phyloP scores from a whole-genome alignment of 192 early-diverging fungal species.

The Phlyctochytrium planicorne region DNA sequence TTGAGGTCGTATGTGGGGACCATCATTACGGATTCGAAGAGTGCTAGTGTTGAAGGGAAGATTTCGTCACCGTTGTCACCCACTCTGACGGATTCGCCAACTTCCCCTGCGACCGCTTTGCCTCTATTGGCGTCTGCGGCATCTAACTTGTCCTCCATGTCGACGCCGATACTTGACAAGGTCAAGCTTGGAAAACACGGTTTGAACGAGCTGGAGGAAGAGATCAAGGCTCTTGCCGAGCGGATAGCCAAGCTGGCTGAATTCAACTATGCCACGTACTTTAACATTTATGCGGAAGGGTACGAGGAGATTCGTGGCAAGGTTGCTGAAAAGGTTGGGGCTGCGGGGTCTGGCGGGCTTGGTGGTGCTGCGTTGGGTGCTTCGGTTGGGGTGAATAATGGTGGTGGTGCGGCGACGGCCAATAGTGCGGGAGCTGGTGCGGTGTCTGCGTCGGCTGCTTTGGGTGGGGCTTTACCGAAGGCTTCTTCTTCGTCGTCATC shows the following conservation, averaged over 20 bases:
- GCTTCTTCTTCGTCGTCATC: too few species aligned
- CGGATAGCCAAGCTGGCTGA: conserved; percentile 30
- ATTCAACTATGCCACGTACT: conserved; percentile 35
- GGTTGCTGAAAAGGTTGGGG: too few species aligned
- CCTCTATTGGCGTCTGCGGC: neutral
- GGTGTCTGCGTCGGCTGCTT: too few species aligned
- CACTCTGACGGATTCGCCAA: too few species aligned
- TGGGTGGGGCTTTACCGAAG: too few species aligned
- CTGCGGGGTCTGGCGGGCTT: too few species aligned
- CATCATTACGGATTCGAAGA: neutral
- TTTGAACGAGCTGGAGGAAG: conserved; percentile 35
- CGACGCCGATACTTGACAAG: conserved; percentile 9
- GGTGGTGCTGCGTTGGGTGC: too few species aligned
- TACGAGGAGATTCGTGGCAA: conserved; percentile 17
- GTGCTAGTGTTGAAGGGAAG: conserved; percentile 8
- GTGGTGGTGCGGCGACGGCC: too few species aligned
- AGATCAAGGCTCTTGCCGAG: conserved; percentile 38
- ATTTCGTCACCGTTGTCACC: too few species aligned
- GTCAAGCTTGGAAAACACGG: conserved; percentile 34
- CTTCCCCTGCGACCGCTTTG: neutral
- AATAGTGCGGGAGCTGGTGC: too few species aligned
- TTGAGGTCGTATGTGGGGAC: neutral
- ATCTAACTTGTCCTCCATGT: neutral
- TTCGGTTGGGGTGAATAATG: too few species aligned
- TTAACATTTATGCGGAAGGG: conserved; percentile 16